Evolutionary conservation across 805 yeast genomes (phyloP).

Genomic region (Pichia heedii): DNA sequence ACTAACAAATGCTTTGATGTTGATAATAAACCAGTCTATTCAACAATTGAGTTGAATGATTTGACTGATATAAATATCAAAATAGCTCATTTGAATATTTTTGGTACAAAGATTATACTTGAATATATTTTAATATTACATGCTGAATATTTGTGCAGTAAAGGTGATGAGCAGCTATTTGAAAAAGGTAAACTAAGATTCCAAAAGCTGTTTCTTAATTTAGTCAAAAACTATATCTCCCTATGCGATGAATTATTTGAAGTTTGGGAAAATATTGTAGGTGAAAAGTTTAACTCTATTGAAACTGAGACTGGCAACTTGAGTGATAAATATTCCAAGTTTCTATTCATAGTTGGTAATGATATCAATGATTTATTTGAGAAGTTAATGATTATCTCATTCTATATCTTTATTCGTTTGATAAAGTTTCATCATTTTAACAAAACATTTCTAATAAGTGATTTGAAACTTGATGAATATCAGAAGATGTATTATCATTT

Average conservation of each 20-base stretch:
- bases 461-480: neutral
- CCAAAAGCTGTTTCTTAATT: neutral
- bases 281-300: neutral
- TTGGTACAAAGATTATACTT: slow-evolving; percentile 5
- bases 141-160: slow-evolving; percentile 7
- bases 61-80: slow-evolving; percentile 6
- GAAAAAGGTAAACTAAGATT: neutral
- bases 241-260: neutral
- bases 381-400: slow-evolving; percentile 2
- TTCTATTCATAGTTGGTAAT: neutral
- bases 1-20: slow-evolving; percentile 1
- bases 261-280: neutral
- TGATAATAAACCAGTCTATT: neutral
- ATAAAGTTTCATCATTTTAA: neutral
- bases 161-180: neutral
- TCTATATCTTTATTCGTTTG: slow-evolving; percentile 7
- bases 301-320: too few species aligned
- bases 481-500: neutral
- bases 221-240: neutral
- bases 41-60: neutral
- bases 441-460: neutral
- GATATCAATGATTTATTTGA: slow-evolving; percentile 1
- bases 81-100: slow-evolving; percentile 4
- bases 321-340: neutral
- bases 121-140: slow-evolving; percentile 14